phyloP scores from a whole-genome alignment of 495 filamentous ascomycete genomes.

The Penicillium steckii region DNA sequence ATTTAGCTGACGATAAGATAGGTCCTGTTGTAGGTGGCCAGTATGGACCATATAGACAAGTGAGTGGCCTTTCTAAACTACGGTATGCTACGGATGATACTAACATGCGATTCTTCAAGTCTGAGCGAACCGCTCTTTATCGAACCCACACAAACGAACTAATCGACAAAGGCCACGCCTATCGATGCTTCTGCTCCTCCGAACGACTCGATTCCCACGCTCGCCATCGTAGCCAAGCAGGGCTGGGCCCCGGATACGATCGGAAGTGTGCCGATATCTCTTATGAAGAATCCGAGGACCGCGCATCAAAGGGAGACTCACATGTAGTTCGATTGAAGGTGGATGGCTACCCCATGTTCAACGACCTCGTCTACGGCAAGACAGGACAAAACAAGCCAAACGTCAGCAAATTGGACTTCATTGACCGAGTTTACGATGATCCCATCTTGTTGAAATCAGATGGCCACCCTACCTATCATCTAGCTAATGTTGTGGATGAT shows the following conservation, averaged over 20 bases:
- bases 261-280: slow-evolving; percentile 70
- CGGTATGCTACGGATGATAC: neutral
- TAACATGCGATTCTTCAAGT: slow-evolving; percentile 48
- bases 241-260: slow-evolving; percentile 70
- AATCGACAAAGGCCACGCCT: slow-evolving; percentile 69
- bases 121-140: slow-evolving; percentile 76
- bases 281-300: slow-evolving; percentile 62
- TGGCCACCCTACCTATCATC: slow-evolving; percentile 90
- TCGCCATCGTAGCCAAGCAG: slow-evolving; percentile 53
- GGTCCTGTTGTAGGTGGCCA: slow-evolving; percentile 77
- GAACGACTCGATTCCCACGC: slow-evolving; percentile 67
- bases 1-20: slow-evolving; percentile 27
- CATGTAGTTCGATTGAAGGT: slow-evolving; percentile 76
- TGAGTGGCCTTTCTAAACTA: slow-evolving; percentile 30
- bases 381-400: slow-evolving; percentile 50
- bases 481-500: slow-evolving; percentile 96
- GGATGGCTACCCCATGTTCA: slow-evolving; percentile 56
- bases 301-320: slow-evolving; percentile 64
- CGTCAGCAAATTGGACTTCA: slow-evolving; percentile 39
- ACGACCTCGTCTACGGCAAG: slow-evolving; percentile 75
- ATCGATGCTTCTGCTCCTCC: slow-evolving; percentile 88
- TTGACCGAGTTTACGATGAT: slow-evolving; percentile 61
- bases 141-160: slow-evolving; percentile 68
- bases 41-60: slow-evolving; percentile 84
- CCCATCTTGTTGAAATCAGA: slow-evolving; percentile 88